Evolutionary conservation across 2,329 filamentous ascomycete genomes (phyloP), one percentile per base, ranked within the genome.

Genomic region (Ustulina deusta): DNA sequence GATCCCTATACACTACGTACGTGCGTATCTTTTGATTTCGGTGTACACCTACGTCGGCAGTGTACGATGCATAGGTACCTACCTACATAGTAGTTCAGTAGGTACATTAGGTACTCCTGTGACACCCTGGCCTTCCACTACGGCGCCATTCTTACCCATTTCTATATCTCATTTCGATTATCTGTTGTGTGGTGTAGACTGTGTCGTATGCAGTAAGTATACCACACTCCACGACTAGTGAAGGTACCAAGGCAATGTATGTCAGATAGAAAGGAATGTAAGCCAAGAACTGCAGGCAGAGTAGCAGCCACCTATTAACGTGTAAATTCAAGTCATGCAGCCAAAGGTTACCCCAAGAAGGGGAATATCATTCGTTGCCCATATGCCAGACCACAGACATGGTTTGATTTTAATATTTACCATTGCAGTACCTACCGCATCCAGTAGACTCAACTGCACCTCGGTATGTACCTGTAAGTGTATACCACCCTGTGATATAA

Each of bases 321-420:
- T 27, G 32, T 29, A 42, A 42, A 49, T 49, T 40, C 63, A 22
- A 56, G 51, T 34, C 38, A 34, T 58, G 49, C 32, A 27, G 22
- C 10, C 32, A 13, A 44, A 56, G 20, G 40, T 29, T 56, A n/a
- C 57, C 15, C 36, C 7, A 40, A 56, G 42, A 34, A 17, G 44
- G 11, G 11, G 34, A 42, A 59, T 46, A 42, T 55, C 42, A 59
- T 59, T 52, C 51, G 52, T 62, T 22, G 58, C 42, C 11, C n/a
- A 17, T 55, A 20, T 15, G 29, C 65, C n/a, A 48, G 60, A 38
- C 32, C 60, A 49, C 48, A 59, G 58, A 52, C 49, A 38, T 46
- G 17, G 59, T 57, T 57, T 58, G 58, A 57, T 63, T 62, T 63
- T 59, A 59, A 52, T 63, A 54, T 63, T 61, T 46, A 46, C 52